Percentiles rank a stretch among this genome's conserved stretches.
phyloP scores from a whole-genome alignment of 2,329 filamentous ascomycete genomes.

The Verticillium longisporum region DNA sequence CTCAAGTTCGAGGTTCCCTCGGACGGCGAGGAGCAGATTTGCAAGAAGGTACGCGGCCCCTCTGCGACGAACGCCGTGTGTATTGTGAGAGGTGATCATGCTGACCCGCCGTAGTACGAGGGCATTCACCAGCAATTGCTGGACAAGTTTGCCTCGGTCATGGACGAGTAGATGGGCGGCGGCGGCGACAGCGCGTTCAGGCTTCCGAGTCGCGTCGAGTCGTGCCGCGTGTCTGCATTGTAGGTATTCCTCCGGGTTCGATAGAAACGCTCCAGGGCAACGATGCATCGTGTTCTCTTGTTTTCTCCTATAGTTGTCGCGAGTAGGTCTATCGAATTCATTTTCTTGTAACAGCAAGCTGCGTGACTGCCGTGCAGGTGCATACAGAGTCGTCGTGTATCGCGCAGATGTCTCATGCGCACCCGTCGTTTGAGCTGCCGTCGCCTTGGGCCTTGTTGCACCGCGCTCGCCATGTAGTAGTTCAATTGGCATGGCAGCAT shows the following conservation, averaged over 20 bases:
- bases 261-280: background rate
- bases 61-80: too few relatives aligned
- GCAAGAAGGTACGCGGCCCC: constrained; percentile 72
- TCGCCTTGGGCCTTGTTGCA: too few relatives aligned
- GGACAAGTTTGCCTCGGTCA: constrained; percentile 94
- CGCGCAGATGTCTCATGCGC: too few relatives aligned
- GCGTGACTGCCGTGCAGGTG: background rate
- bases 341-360: background rate
- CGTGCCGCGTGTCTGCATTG: background rate
- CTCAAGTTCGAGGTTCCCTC: constrained; percentile 96
- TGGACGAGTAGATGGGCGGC: constrained; percentile 67
- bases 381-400: background rate
- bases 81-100: constrained; percentile 1
- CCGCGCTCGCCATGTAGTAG: too few relatives aligned
- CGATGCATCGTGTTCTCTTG: background rate
- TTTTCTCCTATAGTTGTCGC: background rate
- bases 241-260: background rate
- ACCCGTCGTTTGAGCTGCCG: too few relatives aligned
- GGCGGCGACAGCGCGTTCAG: background rate
- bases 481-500: too few relatives aligned
- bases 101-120: constrained; percentile 68
- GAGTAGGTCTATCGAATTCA: background rate
- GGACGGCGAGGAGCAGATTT: constrained; percentile 73
- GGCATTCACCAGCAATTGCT: constrained; percentile 84
- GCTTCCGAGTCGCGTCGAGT: background rate